Evolutionary conservation across 768 basidiomycete species (phyloP), one percentile per base, ranked within the genome.

Genomic region (Mycena kentingensis): DNA sequence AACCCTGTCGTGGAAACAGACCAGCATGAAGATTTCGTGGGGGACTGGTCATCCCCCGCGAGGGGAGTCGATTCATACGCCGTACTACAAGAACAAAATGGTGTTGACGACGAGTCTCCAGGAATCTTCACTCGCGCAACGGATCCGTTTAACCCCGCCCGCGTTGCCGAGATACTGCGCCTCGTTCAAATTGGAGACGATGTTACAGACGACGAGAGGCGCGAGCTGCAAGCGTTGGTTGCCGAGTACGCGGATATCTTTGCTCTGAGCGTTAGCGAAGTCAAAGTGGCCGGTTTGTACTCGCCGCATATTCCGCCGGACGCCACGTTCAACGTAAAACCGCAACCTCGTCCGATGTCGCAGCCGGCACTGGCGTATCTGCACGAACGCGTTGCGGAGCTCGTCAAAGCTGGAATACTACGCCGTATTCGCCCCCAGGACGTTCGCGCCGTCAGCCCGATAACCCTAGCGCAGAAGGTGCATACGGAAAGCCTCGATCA

Each of bases 391-490:
- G 44, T 77, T 1, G 66, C 74, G 24, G 67, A 71, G n/a, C 66
- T 76, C 65, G 32, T 66, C 0, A 60, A 39, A 0, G 70, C 73
- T 0, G 70, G 64, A 0, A 67, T 78, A 21, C 67, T 76, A 15
- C 51, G 34, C 10, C 61, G 28, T 0, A 63, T 68, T 22, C 27
- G 56, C 1, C 63, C 67, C 5, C 32, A 55, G 15, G 56, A 69
- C 0, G 70, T 76, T 16, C 72, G 73, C 49, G 68, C 65, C 27
- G 58, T 71, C 3, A 51, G 64, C 1, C 62, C 63, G 0, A 73
- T 66, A 0, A 70, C 64, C 0, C 56, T 79, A 2, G 71, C 71
- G 0, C 60, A 68, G 49, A 77, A 77, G 46, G 12, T 71, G 73
- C 60, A 67, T 13, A 57, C 57, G 0, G 57, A 44, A 0, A 69